Evolutionary conservation across 2,329 filamentous ascomycete species (phyloP).

Genomic region (Paraphoma sp.): DNA sequence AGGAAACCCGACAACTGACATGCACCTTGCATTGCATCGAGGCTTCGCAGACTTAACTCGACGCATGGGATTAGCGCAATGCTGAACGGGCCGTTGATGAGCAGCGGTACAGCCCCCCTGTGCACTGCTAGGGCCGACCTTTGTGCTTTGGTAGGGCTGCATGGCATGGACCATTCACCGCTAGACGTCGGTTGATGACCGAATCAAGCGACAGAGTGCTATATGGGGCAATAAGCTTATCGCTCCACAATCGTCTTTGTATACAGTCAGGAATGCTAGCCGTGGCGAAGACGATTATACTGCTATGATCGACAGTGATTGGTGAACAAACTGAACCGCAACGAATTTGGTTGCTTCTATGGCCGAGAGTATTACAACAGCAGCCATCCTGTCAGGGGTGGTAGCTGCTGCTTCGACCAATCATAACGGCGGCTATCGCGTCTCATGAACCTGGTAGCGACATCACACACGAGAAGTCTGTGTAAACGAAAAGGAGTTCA

Average conservation of each 20-base stretch:
- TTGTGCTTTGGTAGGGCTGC: conserved; percentile 33
- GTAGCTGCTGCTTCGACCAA: no score
- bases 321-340: background rate
- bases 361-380: no score
- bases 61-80: conserved; percentile 21
- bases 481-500: background rate
- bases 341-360: no score
- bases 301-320: background rate
- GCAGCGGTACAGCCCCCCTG: conserved; percentile 24
- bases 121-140: conserved; percentile 20
- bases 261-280: background rate
- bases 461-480: no score
- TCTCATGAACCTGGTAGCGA: no score
- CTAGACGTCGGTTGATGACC: conserved; percentile 19
- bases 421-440: no score
- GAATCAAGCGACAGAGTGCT: conserved; percentile 13
- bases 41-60: conserved; percentile 28
- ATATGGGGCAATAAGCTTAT: conserved; percentile 34
- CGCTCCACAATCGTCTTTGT: conserved; percentile 22
- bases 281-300: background rate
- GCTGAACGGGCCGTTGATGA: conserved; percentile 22
- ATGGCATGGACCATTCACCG: conserved; percentile 35
- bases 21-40: conserved; percentile 30
- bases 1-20: conserved; percentile 16
- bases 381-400: no score